Conservation (phyloP, 2,329 filamentous ascomycete genomes). For the Cercospora zeina region DNA sequence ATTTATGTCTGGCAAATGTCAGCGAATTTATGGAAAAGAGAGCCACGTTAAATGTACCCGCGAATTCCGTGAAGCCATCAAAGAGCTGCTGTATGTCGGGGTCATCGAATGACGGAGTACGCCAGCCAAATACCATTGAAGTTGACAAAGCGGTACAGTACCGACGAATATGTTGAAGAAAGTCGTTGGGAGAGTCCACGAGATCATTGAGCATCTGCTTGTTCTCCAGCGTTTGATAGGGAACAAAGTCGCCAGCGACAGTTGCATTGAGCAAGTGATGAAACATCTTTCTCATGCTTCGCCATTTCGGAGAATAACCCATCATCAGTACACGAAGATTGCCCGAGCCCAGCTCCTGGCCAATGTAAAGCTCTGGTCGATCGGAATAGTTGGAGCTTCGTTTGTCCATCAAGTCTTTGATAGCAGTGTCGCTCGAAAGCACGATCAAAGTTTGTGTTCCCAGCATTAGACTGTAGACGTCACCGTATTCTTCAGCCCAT, state of each 20-base stretch:
- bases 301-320: slow-evolving; percentile 35
- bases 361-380: slow-evolving; percentile 31
- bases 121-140: slow-evolving; percentile 51
- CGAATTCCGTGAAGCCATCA: slow-evolving; percentile 47
- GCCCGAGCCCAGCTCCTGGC: slow-evolving; percentile 23
- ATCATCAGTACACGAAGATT: slow-evolving; percentile 31
- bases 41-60: slow-evolving; percentile 17
- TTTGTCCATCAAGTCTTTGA: slow-evolving; percentile 48
- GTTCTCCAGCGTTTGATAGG: slow-evolving; percentile 59
- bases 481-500: slow-evolving; percentile 56
- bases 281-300: slow-evolving; percentile 43
- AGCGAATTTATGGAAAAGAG: background rate
- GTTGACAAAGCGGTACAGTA: slow-evolving; percentile 54
- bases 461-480: slow-evolving; percentile 54
- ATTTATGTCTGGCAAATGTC: slow-evolving; percentile 37
- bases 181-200: slow-evolving; percentile 47
- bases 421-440: slow-evolving; percentile 47
- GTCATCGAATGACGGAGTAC: slow-evolving; percentile 46
- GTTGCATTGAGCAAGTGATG: slow-evolving; percentile 53
- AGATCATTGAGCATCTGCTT: slow-evolving; percentile 56
- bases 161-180: slow-evolving; percentile 49
- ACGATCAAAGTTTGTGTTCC: slow-evolving; percentile 53
- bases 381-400: slow-evolving; percentile 31
- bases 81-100: slow-evolving; percentile 49
- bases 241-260: slow-evolving; percentile 50